Evolutionary conservation across 352 stramenopile genomes (phyloP), one percentile per base, ranked within the genome.

Genomic region (Globisporangium nunn): DNA sequence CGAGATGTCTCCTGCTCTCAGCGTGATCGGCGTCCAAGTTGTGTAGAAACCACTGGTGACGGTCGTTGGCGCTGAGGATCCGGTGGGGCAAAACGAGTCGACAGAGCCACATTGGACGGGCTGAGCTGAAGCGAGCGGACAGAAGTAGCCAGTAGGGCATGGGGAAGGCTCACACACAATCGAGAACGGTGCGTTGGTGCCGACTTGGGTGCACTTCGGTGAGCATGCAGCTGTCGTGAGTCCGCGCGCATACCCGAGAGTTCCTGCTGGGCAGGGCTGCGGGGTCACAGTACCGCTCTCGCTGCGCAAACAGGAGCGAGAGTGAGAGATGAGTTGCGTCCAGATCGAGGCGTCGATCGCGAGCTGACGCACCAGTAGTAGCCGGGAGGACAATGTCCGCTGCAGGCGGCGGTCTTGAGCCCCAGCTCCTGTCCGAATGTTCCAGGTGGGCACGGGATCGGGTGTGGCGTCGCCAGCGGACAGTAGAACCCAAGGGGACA

Each of bases 401-500:
- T 81, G 48, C 81, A 91, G 8, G n/a, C 29, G 45, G 62, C n/a
- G 18, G 63, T 67, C 2, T 41, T 50, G 33, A 88, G 62, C 35
- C 68, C 76, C 2, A 63, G 6, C 8, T 71, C 47, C 0, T 54
- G 55, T 1, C 78, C 78, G 44, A 68, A 88, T 0, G 70, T 80
- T 7, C 81, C 78, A 28, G 74, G 30, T 1, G 71, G 78, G 64
- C 81, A 91, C 3, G 68, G 56, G 1, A 78, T 50, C 1, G 81
- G 81, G 17, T 75, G 46, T 17, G 51, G 50, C 8, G 79, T 87
- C 11, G 66, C 75, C 29, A 72, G 52, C 2, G 74, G 78, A 54
- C 77, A 90, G 56, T 82, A 90, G 18, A 64, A 85, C 0, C 78
- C 78, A 29, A 63, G 63, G 0, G 71, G 74, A 58, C 82, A 92